A percentile compares a stretch with the other conserved stretches of the same genome.
Evolutionary conservation across 2,329 filamentous ascomycete genomes (phyloP).

Genomic region (Epichloe coenophiala): DNA sequence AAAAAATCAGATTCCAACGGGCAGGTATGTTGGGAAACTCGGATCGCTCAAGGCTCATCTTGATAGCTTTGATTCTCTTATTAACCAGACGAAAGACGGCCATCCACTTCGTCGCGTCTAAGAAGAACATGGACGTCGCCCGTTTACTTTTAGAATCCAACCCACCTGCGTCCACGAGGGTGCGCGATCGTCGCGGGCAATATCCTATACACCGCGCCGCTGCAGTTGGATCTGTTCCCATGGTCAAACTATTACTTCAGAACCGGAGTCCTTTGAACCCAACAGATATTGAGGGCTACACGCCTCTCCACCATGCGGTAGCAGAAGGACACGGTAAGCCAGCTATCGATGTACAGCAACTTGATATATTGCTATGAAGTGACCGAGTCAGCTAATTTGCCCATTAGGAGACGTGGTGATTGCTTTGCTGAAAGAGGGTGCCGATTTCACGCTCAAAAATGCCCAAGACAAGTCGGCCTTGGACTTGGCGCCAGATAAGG

Average conservation of each 20-base stretch:
- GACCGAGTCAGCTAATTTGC: too few relatives aligned
- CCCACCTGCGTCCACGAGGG: conserved; percentile 56
- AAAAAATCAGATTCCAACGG: conserved; percentile 33
- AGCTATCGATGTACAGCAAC: too few relatives aligned
- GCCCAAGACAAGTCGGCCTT: conserved; percentile 57
- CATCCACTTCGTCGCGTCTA: conserved; percentile 84
- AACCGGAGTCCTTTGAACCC: conserved; percentile 71
- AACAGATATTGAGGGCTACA: conserved; percentile 69
- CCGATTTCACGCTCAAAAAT: conserved; percentile 68
- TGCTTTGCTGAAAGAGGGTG: conserved; percentile 68
- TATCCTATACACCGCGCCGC: conserved; percentile 84
- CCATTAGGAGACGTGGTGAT: conserved; percentile 62
- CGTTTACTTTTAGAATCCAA: conserved; percentile 62
- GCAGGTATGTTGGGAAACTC: conserved; percentile 30
- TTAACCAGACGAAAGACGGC: conserved; percentile 46
- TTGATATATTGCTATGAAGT: too few relatives aligned
- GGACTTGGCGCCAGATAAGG: conserved; percentile 73
- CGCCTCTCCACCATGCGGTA: conserved; percentile 77
- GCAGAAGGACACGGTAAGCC: conserved; percentile 54
- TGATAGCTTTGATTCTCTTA: not conserved
- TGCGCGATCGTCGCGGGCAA: conserved; percentile 79
- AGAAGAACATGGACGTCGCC: conserved; percentile 72
- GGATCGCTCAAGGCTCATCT: too few relatives aligned
- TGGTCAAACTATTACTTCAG: conserved; percentile 67
- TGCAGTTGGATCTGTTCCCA: conserved; percentile 76